Conservation (phyloP, 139 green algal species). For the Chlamydomonas asymmetrica region DNA sequence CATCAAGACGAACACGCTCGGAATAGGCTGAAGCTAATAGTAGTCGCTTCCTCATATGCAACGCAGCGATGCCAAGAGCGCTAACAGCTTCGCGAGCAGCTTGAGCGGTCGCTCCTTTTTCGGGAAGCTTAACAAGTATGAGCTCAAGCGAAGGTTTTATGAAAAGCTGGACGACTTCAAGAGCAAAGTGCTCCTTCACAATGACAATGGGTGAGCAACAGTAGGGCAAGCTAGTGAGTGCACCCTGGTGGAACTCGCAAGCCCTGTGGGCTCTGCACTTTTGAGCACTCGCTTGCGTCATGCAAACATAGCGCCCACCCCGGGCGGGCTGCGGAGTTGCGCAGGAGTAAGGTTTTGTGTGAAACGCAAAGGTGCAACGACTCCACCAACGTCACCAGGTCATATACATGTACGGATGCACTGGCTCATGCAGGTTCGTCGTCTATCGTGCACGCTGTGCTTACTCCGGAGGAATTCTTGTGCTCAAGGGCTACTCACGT, state of each 20-base stretch:
- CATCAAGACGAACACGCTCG: no score
- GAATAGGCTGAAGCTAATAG: no score
- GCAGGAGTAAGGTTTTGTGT: no score
- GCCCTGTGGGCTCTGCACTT: no score
- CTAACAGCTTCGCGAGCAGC: slow-evolving; percentile 27
- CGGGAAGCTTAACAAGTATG: slow-evolving; percentile 43
- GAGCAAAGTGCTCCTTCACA: slow-evolving; percentile 41
- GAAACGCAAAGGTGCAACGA: no score
- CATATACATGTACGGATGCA: background rate
- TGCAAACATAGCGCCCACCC: no score
- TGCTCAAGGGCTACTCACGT: slow-evolving; percentile 48
- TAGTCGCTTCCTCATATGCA: no score
- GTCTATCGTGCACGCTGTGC: slow-evolving; percentile 46
- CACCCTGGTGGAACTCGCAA: no score
- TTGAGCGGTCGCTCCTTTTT: slow-evolving; percentile 33
- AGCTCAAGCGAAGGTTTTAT: slow-evolving; percentile 49
- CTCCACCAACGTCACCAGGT: background rate
- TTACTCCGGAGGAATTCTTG: slow-evolving; percentile 42
- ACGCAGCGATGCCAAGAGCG: slow-evolving; percentile 15
- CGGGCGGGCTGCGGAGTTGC: no score
- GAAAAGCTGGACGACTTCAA: slow-evolving; percentile 57
- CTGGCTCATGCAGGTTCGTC: slow-evolving; percentile 43
- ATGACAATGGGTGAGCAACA: slow-evolving; percentile 46
- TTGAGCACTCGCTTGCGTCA: no score
- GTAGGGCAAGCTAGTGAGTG: no score